A percentile compares a stretch with the other conserved stretches of the same genome.
Evolutionary conservation across 306 rosid species (phyloP).

Genomic region (Ziziphus jujuba): DNA sequence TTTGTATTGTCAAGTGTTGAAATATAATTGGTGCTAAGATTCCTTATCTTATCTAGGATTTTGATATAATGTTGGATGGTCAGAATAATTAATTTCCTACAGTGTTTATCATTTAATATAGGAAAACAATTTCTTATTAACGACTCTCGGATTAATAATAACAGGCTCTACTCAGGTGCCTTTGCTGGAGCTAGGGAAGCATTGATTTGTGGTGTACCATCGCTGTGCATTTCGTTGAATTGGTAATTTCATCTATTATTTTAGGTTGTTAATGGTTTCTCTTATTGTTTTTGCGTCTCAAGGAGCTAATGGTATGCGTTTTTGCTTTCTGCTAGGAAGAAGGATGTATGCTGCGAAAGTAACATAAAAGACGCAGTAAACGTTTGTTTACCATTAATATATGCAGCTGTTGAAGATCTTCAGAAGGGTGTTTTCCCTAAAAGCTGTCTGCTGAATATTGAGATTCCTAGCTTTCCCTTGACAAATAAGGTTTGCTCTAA

Average conservation of each 20-base stretch:
- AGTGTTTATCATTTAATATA: no score
- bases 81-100: no score
- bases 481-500: conserved; percentile 41
- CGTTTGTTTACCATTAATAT: conserved; percentile 45
- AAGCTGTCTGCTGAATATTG: conserved; percentile 48
- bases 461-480: conserved; percentile 48
- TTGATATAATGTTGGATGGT: no score
- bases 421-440: conserved; percentile 48
- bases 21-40: no score
- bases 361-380: conserved; percentile 43
- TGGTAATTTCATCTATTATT: conserved; percentile 34
- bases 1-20: no score
- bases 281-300: background rate
- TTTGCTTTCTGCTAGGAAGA: conserved; percentile 34
- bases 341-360: conserved; percentile 40
- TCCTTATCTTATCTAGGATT: no score
- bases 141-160: conserved; percentile 1
- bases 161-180: conserved; percentile 53
- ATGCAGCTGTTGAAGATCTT: conserved; percentile 39
- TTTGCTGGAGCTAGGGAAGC: conserved; percentile 66
- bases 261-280: background rate
- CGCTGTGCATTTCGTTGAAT: conserved; percentile 50
- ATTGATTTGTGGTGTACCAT: conserved; percentile 49
- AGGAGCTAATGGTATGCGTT: background rate
- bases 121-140: background rate